Evolutionary conservation across 305 asterid species (phyloP).

Genomic region (Fraxinus angustifolia): DNA sequence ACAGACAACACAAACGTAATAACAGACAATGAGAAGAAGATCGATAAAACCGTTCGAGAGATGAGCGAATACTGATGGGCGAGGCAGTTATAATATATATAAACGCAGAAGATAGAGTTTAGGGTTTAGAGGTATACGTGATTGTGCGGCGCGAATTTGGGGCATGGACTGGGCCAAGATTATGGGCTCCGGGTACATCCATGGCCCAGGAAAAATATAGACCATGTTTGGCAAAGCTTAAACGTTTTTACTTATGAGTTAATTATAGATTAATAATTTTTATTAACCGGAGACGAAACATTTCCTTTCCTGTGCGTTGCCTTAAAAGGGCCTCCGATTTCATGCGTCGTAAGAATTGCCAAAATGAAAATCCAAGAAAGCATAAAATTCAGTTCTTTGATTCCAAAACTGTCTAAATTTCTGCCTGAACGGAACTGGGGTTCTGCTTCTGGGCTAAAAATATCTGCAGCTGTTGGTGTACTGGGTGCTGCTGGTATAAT

Average conservation of each 20-base stretch:
- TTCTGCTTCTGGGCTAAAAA: slow-evolving; percentile 36
- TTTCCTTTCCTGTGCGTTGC: not conserved
- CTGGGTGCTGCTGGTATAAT: slow-evolving; percentile 54
- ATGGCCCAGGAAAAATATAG: not conserved
- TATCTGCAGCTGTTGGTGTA: slow-evolving; percentile 49
- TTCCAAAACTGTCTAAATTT: slow-evolving; percentile 32
- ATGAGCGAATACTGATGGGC: not conserved
- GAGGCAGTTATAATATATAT: not conserved
- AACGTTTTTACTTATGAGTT: not conserved
- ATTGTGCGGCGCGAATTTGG: not conserved
- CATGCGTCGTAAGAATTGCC: not conserved
- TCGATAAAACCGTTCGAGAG: not conserved
- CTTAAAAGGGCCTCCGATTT: not conserved
- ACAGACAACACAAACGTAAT: not conserved
- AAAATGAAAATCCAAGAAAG: slow-evolving; percentile 39
- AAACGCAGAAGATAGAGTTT: not conserved
- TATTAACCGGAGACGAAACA: not conserved
- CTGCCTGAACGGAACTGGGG: slow-evolving; percentile 28
- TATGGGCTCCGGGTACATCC: not conserved
- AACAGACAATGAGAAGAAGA: not conserved
- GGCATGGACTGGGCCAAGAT: not conserved
- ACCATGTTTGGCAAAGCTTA: not conserved
- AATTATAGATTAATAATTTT: not conserved
- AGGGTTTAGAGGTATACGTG: not conserved
- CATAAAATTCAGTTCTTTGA: slow-evolving; percentile 26